Evolutionary conservation across 1,284 basidiomycete species (phyloP).

Genomic region (Apiotrichum laibachii): DNA sequence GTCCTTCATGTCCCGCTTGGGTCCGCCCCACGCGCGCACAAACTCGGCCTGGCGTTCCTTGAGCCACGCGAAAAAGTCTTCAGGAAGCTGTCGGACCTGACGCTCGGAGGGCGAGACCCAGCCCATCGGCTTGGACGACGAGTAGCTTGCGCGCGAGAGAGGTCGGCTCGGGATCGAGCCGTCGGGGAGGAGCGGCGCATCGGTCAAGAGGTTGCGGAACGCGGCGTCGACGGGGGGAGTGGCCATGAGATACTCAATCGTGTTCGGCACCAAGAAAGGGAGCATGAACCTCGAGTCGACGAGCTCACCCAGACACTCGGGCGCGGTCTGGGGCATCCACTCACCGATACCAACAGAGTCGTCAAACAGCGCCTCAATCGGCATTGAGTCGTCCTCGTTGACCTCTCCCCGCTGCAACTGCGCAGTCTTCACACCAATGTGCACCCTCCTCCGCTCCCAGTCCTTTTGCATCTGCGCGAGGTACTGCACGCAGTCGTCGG

Average conservation of each 20-base stretch:
- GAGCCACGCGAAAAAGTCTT: slow-evolving; percentile 48
- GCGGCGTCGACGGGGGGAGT: slow-evolving; percentile 41
- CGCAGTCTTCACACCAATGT: slow-evolving; percentile 68
- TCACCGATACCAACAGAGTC: slow-evolving; percentile 60
- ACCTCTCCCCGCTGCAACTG: slow-evolving; percentile 53
- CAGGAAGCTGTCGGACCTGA: slow-evolving; percentile 30
- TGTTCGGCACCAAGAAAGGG: slow-evolving; percentile 75
- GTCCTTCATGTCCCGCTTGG: slow-evolving; percentile 6
- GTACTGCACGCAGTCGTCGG: slow-evolving; percentile 90
- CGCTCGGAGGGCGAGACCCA: slow-evolving; percentile 23
- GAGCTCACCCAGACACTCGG: slow-evolving; percentile 79
- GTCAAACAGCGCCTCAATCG: slow-evolving; percentile 76
- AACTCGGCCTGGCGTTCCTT: slow-evolving; percentile 30
- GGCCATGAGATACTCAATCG: slow-evolving; percentile 74
- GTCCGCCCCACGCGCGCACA: slow-evolving; percentile 2
- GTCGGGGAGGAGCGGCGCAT: slow-evolving; percentile 30
- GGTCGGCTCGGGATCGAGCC: slow-evolving; percentile 26
- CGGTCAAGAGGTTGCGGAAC: slow-evolving; percentile 32
- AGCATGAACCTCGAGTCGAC: slow-evolving; percentile 90
- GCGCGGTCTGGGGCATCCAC: slow-evolving; percentile 72
- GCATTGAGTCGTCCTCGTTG: slow-evolving; percentile 25
- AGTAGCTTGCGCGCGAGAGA: slow-evolving; percentile 38
- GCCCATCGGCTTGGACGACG: slow-evolving; percentile 39
- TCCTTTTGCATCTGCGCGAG: slow-evolving; percentile 90
- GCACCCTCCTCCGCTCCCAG: slow-evolving; percentile 86